Conservation (phyloP, 148 eudicot species). For the Fagopyrum tataricum region DNA sequence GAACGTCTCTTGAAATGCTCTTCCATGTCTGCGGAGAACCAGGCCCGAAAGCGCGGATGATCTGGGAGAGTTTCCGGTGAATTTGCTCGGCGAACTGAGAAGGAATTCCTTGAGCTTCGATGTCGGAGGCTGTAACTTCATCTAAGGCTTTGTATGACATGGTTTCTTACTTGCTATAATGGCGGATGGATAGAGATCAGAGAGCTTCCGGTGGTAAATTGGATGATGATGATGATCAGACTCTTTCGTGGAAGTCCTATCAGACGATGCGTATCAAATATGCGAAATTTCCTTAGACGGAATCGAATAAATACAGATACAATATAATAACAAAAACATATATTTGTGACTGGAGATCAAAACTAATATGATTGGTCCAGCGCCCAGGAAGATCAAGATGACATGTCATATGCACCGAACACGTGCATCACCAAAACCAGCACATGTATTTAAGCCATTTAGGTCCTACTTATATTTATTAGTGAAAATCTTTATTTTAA, state of each 20-base stretch:
- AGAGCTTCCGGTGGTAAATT: background rate
- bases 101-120: conserved; percentile 43
- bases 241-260: background rate
- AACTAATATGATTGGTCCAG: background rate
- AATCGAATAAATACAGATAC: background rate
- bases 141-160: conserved; percentile 44
- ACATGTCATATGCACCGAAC: background rate
- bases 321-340: background rate
- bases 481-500: too few species aligned
- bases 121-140: conserved; percentile 40
- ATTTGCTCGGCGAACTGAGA: conserved; percentile 30
- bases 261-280: background rate
- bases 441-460: too few species aligned
- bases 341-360: background rate
- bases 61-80: conserved; percentile 39
- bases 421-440: too few species aligned
- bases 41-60: conserved; percentile 37
- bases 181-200: background rate
- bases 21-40: conserved; percentile 63
- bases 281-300: background rate
- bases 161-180: background rate
- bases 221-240: background rate
- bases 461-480: too few species aligned
- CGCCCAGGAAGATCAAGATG: background rate
- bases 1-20: conserved; percentile 35